phyloP scores from a whole-genome alignment of 2,329 filamentous ascomycete species.

The Ophiocordyceps camponoti-saundersi region DNA sequence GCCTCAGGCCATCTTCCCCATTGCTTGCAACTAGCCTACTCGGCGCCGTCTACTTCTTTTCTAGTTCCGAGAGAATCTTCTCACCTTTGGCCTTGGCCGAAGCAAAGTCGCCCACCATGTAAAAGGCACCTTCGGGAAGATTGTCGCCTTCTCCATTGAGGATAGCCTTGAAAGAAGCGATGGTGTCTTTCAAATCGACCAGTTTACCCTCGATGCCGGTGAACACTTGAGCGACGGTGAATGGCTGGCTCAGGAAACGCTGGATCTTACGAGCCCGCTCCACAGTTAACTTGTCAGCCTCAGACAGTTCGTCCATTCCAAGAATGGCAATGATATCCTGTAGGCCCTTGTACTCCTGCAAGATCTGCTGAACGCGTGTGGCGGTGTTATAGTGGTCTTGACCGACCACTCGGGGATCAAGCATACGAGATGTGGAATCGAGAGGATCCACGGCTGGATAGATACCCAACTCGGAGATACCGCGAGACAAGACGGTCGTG shows the following conservation, averaged over 20 bases:
- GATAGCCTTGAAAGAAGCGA: slow-evolving; percentile 93
- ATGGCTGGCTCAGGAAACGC: slow-evolving; percentile 98
- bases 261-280: slow-evolving; percentile 99
- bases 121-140: slow-evolving; percentile 85
- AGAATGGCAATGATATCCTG: slow-evolving; percentile 99
- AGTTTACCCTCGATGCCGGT: slow-evolving; percentile 90
- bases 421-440: slow-evolving; percentile 98
- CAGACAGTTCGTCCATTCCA: slow-evolving; percentile 99
- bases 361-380: slow-evolving; percentile 93
- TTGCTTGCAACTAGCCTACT: slow-evolving; percentile 12
- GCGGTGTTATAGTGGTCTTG: slow-evolving; percentile 95
- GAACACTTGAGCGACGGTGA: slow-evolving; percentile 76
- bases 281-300: slow-evolving; percentile 98
- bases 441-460: slow-evolving; percentile 99
- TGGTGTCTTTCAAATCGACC: slow-evolving; percentile 97
- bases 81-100: slow-evolving; percentile 92
- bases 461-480: slow-evolving; percentile 99
- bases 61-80: slow-evolving; percentile 97
- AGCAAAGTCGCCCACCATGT: slow-evolving; percentile 96
- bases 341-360: slow-evolving; percentile 99
- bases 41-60: slow-evolving; percentile 35
- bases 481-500: slow-evolving; percentile 99
- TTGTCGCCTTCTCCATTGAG: slow-evolving; percentile 88
- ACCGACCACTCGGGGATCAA: slow-evolving; percentile 96
- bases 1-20: slow-evolving; percentile 9